These are phyloP conservation scores for Myxozyma melibiosi DNA, from an alignment of 805 yeast species.

Conservation along the genomic window DNA sequence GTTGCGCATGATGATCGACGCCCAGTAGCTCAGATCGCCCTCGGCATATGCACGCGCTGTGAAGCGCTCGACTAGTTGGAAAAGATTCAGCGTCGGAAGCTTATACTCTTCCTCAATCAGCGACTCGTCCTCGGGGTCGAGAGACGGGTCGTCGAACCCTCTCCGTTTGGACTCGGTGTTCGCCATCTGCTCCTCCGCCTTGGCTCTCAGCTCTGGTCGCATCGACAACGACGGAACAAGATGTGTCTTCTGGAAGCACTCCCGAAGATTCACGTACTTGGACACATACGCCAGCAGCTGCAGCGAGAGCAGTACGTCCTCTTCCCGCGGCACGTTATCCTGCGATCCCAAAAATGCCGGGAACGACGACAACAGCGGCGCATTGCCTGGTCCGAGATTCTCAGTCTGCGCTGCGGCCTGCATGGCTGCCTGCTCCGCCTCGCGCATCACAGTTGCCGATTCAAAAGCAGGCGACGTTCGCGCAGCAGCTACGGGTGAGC, in stretches of 20 bases:
- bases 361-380: slow-evolving; percentile 8
- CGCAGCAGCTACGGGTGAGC: slow-evolving; percentile 1
- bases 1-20: slow-evolving; percentile 96
- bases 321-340: slow-evolving; percentile 69
- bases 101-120: slow-evolving; percentile 50
- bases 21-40: slow-evolving; percentile 90
- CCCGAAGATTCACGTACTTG: slow-evolving; percentile 80
- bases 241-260: slow-evolving; percentile 71
- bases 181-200: not conserved
- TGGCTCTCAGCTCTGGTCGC: slow-evolving; percentile 33
- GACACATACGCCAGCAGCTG: slow-evolving; percentile 92
- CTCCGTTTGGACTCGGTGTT: not conserved
- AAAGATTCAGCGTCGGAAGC: slow-evolving; percentile 58
- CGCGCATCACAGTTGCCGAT: not conserved
- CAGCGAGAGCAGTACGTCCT: slow-evolving; percentile 90
- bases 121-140: slow-evolving; percentile 22
- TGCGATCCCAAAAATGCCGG: slow-evolving; percentile 27
- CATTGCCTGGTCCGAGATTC: not conserved
- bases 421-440: not conserved
- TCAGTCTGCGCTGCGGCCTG: slow-evolving; percentile 11
- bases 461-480: slow-evolving; percentile 15
- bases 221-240: slow-evolving; percentile 68
- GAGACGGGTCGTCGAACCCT: slow-evolving; percentile 22
- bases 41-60: slow-evolving; percentile 65
- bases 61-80: slow-evolving; percentile 90